These are phyloP conservation scores for Daldinia caldariorum DNA, from an alignment of 495 filamentous ascomycete species.

Conservation along the genomic window DNA sequence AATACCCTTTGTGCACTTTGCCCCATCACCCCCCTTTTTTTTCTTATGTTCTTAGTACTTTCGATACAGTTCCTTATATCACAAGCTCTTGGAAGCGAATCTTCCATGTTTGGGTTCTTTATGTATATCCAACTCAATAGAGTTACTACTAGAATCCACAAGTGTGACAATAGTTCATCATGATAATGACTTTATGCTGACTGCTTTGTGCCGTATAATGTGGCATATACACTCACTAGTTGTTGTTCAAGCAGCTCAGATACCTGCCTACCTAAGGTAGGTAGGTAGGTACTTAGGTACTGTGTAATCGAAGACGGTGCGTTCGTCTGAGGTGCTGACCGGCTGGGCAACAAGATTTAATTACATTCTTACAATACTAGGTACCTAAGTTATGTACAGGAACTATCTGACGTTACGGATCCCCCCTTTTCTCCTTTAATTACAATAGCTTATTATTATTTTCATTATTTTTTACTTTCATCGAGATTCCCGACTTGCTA, in stretches of 20 bases:
- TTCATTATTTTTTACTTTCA: background rate
- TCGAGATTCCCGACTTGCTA: constrained; percentile 7
- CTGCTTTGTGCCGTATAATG: background rate
- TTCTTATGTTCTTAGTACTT: background rate
- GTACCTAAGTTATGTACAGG: background rate
- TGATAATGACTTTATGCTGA: background rate
- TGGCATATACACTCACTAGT: background rate
- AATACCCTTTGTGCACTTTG: background rate
- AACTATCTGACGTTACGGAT: constrained; percentile 8
- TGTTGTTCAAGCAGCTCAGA: background rate
- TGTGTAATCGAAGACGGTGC: constrained; percentile 3
- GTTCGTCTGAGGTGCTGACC: constrained; percentile 22
- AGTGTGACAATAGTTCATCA: background rate
- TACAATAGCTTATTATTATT: constrained; percentile 6
- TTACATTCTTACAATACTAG: constrained; percentile 19
- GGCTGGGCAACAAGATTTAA: constrained; percentile 44
- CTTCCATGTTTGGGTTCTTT: background rate
- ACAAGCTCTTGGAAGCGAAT: background rate
- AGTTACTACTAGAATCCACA: background rate
- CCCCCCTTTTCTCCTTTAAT: constrained; percentile 13
- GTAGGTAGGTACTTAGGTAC: too few relatives aligned
- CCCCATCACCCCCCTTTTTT: constrained; percentile 30
- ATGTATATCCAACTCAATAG: background rate
- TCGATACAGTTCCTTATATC: background rate
- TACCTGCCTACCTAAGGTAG: too few relatives aligned